phyloP scores from a whole-genome alignment of 2,329 filamentous ascomycete genomes.

The Fusarium sp. region DNA sequence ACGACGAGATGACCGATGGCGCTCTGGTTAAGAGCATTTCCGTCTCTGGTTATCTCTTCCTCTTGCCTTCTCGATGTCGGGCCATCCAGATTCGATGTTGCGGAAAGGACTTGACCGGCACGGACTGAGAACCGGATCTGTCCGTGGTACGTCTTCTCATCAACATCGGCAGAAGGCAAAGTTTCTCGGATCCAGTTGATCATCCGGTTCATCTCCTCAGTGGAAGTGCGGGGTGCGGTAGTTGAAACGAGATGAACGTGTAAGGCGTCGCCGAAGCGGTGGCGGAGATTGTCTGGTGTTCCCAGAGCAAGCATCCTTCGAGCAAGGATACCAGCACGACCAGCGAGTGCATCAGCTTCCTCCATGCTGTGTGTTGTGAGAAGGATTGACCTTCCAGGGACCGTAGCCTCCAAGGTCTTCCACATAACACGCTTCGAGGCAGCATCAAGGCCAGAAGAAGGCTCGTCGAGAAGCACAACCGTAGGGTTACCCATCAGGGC shows the following conservation, averaged over 20 bases:
- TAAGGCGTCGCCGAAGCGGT: conserved; percentile 81
- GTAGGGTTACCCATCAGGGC: conserved; percentile 93
- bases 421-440: conserved; percentile 94
- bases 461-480: conserved; percentile 90
- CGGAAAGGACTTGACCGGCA: conserved; percentile 57
- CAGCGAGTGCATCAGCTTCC: conserved; percentile 89
- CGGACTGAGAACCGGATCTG: conserved; percentile 88
- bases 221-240: conserved; percentile 78
- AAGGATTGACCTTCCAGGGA: conserved; percentile 82
- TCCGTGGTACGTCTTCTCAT: conserved; percentile 83
- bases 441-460: conserved; percentile 88
- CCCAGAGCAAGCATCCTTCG: conserved; percentile 88
- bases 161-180: conserved; percentile 76
- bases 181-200: conserved; percentile 72
- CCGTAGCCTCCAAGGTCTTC: conserved; percentile 81
- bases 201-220: conserved; percentile 76
- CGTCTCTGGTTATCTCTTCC: conserved; percentile 42
- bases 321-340: conserved; percentile 87
- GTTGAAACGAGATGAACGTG: conserved; percentile 85
- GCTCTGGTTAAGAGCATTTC: conserved; percentile 54
- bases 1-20: conserved; percentile 79
- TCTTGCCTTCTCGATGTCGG: conserved; percentile 37
- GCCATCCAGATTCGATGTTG: conserved; percentile 32
- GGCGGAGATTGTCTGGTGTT: conserved; percentile 77
- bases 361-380: conserved; percentile 97